Evolutionary conservation across 331 rosid genomes (phyloP), one percentile per base, ranked within the genome.

Genomic region (Prunus yedoensis): DNA sequence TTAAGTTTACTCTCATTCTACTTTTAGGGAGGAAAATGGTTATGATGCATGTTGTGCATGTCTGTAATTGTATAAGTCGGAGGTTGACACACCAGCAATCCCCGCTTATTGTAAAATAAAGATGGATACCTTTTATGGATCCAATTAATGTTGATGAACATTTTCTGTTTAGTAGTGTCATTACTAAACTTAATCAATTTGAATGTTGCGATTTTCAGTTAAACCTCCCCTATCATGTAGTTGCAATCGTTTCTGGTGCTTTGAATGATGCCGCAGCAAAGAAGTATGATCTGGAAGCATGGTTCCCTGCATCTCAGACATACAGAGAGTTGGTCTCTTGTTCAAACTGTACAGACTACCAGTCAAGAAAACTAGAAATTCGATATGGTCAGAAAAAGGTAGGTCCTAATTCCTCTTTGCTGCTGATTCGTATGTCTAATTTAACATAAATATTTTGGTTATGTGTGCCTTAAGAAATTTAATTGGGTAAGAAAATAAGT

Each of bases 371-470:
- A 73, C 78, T 92, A 77, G 97, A 95, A 80, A 89, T 85, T 68
- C 97, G 99, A 82, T 95, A 73, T 72, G 99, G 97, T 41, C 98
- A 95, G 87, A 95, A 90, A 73, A 92, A 92, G 99, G 99, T 95
- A 3, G 65, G 82, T 67, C 70, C 68, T 74, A 56, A 27, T 1
- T 32, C 49, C 28, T 38, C 47, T 8, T 30, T 4, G 43, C 51
- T 73, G 27, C 30, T 0, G 27, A 43, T 27, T 10, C n/a, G 9
- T 23, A 23, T 45, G 4, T 27, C 12, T 65, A 18, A n/a, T 53
- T 35, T 8, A 51, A 28, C 41, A 9, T 46, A 20, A 15, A 71
- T 21, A 45, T 62, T 38, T 38, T 7, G 16, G 54, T 46, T 58
- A 25, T 41, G 32, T 0, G n/a, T 51, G 62, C n/a, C 54, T 49